phyloP scores from a whole-genome alignment of 2,329 filamentous ascomycete species.

The Talaromyces verruculosus region DNA sequence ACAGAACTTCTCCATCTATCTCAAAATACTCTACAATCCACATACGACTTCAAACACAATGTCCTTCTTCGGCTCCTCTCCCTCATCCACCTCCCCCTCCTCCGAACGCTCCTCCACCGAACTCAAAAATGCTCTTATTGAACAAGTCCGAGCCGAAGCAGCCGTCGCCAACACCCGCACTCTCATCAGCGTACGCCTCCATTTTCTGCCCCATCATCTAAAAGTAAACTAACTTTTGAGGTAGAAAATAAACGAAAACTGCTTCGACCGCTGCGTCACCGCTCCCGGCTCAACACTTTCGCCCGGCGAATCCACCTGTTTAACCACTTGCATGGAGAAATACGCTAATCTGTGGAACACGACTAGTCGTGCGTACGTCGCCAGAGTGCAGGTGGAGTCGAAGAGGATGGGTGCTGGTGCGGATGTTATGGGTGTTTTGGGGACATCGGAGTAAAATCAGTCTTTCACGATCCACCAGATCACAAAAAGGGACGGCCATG shows the following conservation, averaged over 20 bases:
- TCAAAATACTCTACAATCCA: not conserved
- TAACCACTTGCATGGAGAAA: slow-evolving; percentile 78
- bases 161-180: slow-evolving; percentile 67
- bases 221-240: not conserved
- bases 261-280: slow-evolving; percentile 74
- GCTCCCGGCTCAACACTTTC: slow-evolving; percentile 66
- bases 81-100: slow-evolving; percentile 31
- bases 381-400: slow-evolving; percentile 56
- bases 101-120: slow-evolving; percentile 29
- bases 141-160: slow-evolving; percentile 64
- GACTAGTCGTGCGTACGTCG: slow-evolving; percentile 68
- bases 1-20: too few species aligned
- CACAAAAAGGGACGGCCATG: not conserved
- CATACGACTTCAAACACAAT: slow-evolving; percentile 29
- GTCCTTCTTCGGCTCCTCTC: slow-evolving; percentile 42
- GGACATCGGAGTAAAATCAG: not conserved
- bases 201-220: not conserved
- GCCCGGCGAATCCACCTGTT: slow-evolving; percentile 67
- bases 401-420: slow-evolving; percentile 47
- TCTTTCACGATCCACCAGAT: not conserved
- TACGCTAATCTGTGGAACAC: slow-evolving; percentile 80
- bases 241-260: slow-evolving; percentile 74
- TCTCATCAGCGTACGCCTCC: slow-evolving; percentile 64
- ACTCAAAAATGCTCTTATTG: slow-evolving; percentile 58
- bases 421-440: slow-evolving; percentile 23